Evolutionary conservation across 2,329 filamentous ascomycete genomes (phyloP).

Genomic region (Cercospora janseana): DNA sequence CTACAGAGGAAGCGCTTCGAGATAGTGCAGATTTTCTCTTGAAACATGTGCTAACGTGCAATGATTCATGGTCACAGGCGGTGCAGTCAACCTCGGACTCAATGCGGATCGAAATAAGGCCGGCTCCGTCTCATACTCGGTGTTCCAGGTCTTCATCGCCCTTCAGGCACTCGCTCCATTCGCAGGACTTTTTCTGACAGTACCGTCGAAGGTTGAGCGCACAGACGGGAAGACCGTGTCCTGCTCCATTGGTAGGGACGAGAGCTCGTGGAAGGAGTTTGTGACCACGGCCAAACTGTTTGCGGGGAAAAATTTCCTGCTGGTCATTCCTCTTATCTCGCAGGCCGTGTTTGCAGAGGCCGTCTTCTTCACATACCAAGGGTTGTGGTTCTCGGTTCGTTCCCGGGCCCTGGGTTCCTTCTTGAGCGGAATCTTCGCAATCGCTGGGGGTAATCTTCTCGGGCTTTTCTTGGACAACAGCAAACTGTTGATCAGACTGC

Average conservation of each 20-base stretch:
- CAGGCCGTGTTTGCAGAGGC: conserved; percentile 70
- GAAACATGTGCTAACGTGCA: no score
- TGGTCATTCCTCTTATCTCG: conserved; percentile 66
- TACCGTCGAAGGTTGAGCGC: conserved; percentile 61
- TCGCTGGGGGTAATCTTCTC: conserved; percentile 64
- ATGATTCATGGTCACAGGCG: no score
- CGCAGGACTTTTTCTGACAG: conserved; percentile 62
- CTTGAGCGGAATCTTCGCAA: conserved; percentile 64
- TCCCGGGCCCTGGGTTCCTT: conserved; percentile 69
- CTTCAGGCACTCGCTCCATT: conserved; percentile 65
- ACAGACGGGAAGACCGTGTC: conserved; percentile 63
- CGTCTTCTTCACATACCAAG: conserved; percentile 64
- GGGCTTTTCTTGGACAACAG: conserved; percentile 65
- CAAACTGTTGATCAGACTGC: conserved; percentile 52
- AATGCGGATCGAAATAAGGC: conserved; percentile 58
- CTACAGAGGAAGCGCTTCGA: no score
- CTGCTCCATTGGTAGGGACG: conserved; percentile 51
- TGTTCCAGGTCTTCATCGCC: conserved; percentile 69
- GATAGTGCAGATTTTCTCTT: no score
- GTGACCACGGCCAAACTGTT: conserved; percentile 60
- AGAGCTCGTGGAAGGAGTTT: conserved; percentile 59
- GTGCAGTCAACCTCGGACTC: conserved; percentile 67
- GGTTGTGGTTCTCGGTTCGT: conserved; percentile 68
- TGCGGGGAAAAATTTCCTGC: conserved; percentile 59
- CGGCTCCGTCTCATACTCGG: conserved; percentile 66